Conservation (phyloP, 2,329 filamentous ascomycete species). For the Cordyceps fumosorosea region DNA sequence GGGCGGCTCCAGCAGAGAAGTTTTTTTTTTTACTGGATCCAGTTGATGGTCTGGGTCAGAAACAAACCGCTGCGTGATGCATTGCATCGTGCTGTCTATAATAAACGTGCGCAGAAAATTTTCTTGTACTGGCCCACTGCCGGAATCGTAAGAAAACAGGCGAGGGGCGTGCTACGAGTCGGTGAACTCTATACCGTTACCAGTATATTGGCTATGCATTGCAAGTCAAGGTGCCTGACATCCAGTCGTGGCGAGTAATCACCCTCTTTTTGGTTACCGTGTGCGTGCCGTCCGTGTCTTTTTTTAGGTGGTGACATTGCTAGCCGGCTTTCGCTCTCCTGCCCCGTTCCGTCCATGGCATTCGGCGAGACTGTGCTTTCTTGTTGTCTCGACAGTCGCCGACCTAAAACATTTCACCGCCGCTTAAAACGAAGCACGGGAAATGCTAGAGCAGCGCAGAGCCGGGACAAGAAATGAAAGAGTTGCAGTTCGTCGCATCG, state of each 20-base stretch:
- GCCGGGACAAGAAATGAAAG: not conserved
- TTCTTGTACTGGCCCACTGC: not conserved
- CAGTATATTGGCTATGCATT: not conserved
- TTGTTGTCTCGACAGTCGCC: not conserved
- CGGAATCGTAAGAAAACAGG: not conserved
- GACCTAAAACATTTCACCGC: not conserved
- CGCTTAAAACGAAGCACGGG: not conserved
- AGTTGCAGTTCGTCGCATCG: not conserved
- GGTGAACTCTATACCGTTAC: not conserved
- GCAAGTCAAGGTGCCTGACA: not conserved
- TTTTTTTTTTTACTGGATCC: not conserved
- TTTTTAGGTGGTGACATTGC: not conserved
- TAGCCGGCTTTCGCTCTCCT: constrained; percentile 3
- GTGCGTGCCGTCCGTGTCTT: not conserved
- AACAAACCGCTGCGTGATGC: not conserved
- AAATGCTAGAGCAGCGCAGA: not conserved
- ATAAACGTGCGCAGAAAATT: not conserved
- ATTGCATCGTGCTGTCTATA: not conserved
- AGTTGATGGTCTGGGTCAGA: not conserved
- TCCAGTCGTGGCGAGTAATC: not conserved
- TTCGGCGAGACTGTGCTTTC: not conserved
- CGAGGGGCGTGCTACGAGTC: not conserved
- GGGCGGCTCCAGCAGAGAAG: not conserved
- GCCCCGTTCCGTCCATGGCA: not conserved
- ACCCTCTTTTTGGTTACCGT: not conserved